Evolutionary conservation across 805 yeast species (phyloP).

Genomic region (Lipomyces lipofer): DNA sequence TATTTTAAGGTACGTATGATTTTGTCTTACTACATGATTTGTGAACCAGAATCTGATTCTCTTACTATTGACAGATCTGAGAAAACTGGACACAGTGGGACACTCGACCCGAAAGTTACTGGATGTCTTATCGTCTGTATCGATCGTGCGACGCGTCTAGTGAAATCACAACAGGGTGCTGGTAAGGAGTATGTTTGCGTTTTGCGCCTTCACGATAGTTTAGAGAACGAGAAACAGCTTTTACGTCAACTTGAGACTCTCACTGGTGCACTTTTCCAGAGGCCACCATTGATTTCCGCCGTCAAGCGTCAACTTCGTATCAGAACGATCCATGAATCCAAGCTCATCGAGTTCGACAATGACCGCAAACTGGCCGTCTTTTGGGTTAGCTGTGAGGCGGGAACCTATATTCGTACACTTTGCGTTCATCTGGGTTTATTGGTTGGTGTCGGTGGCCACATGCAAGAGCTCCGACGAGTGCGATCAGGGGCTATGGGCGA

Average conservation of each 20-base stretch:
- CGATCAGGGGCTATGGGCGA: conserved; percentile 95
- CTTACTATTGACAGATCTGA: conserved; percentile 64
- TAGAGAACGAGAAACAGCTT: conserved; percentile 86
- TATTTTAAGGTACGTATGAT: conserved; percentile 50
- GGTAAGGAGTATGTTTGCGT: conserved; percentile 99
- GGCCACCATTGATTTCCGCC: conserved; percentile 98
- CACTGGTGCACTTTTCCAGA: conserved; percentile 98
- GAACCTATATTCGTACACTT: conserved; percentile 98
- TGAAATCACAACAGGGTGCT: conserved; percentile 98
- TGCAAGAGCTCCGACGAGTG: conserved; percentile 99
- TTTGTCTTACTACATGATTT: background rate
- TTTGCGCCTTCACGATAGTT: conserved; percentile 89
- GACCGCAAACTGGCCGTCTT: conserved; percentile 96
- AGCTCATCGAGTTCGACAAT: conserved; percentile 92
- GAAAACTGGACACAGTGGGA: conserved; percentile 99
- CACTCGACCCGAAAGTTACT: conserved; percentile 97
- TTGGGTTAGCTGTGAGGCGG: conserved; percentile 99
- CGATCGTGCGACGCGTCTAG: conserved; percentile 97
- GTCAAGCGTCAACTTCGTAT: conserved; percentile 99
- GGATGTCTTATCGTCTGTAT: conserved; percentile 98
- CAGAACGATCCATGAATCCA: conserved; percentile 95
- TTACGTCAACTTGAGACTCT: conserved; percentile 86
- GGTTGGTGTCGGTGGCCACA: conserved; percentile 98
- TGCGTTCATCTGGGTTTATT: conserved; percentile 99
- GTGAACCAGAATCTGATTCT: too few species aligned